Percentiles rank a stretch among this genome's conserved stretches.
phyloP scores from a whole-genome alignment of 441 rosid genomes.

The Iberis amara region DNA sequence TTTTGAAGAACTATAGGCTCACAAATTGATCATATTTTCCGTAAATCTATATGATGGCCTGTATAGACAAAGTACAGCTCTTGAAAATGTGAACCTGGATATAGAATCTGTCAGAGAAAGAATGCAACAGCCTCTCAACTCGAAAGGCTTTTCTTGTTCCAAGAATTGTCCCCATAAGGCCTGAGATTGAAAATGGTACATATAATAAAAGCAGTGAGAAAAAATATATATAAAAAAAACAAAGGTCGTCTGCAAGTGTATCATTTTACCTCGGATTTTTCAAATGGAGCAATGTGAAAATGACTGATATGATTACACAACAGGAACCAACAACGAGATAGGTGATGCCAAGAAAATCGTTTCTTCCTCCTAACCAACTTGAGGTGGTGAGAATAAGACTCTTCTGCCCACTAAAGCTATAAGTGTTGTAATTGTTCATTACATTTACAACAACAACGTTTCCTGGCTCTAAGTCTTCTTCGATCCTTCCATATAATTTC shows the following conservation, averaged over 20 bases:
- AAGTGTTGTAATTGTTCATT: slow-evolving; percentile 82
- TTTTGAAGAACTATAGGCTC: slow-evolving; percentile 19
- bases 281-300: slow-evolving; percentile 64
- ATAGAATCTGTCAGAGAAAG: slow-evolving; percentile 17
- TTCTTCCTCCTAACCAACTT: slow-evolving; percentile 79
- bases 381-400: slow-evolving; percentile 69
- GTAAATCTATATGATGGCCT: slow-evolving; percentile 9
- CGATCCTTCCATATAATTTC: slow-evolving; percentile 74
- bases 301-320: slow-evolving; percentile 46
- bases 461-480: slow-evolving; percentile 62
- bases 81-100: slow-evolving; percentile 26
- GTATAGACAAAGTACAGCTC: slow-evolving; percentile 16
- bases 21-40: slow-evolving; percentile 4
- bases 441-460: slow-evolving; percentile 46
- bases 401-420: slow-evolving; percentile 79
- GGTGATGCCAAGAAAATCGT: slow-evolving; percentile 68
- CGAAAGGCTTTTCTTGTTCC: slow-evolving; percentile 50
- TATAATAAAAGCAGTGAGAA: slow-evolving; percentile 11
- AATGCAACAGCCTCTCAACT: slow-evolving; percentile 36
- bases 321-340: slow-evolving; percentile 61
- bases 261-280: slow-evolving; percentile 44
- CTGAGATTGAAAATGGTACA: slow-evolving; percentile 32
- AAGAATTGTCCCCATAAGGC: slow-evolving; percentile 48
- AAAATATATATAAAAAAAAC: not conserved
- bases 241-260: not conserved